Base-by-base conservation (phyloP, 2,329 filamentous ascomycete species). In the Epichloe amarillans region DNA sequence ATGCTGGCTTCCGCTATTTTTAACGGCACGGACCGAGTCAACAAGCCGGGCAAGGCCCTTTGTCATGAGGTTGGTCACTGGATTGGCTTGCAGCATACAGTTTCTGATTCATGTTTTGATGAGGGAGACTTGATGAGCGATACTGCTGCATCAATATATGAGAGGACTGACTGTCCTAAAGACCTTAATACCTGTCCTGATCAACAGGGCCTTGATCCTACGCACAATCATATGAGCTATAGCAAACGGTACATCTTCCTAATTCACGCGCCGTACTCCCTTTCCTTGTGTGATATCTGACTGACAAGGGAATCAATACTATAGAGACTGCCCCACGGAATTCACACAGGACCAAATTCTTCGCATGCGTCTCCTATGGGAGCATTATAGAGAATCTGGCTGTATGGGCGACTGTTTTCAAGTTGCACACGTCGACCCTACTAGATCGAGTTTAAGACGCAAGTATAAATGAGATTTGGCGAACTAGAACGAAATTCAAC, bases 61-160 rank as follows among this genome's bases (percentile, higher is more conserved):
- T 59, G 57, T 37, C 71, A 74, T 62, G 72, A 75, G 61, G 61
- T 70, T 42, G 72, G 72, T 15, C 72, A 75, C 63, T 75, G 72
- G 72, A 60, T 74, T 49, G 71, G 72, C 47, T 66, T 75, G 23
- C 66, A 64, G 57, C 72, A 75, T 61, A 72, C 71, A 44, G 75
- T 75, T 60, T 58, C 72, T 53, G 70, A 67, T 42, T 69, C 67
- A 53, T 67, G 67, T 56, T 55, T 15, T 15, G 58, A 62, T 6
- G 49, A 46, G 38, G 69, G 69, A 35, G 72, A 74, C 56, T 59
- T 54, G 37, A 59, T 73, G 17, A 55, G 59, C 50, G 71, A 73
- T 52, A 73, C 70, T 19, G 68, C 70, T 21, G 62, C 67, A 26
- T 26, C 61, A 69, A 57, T 56, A 55, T 60, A 63, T 55, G 42